Evolutionary conservation across 1,139 yeast genomes (phyloP).

Genomic region (Pichia kudriavzevii): DNA sequence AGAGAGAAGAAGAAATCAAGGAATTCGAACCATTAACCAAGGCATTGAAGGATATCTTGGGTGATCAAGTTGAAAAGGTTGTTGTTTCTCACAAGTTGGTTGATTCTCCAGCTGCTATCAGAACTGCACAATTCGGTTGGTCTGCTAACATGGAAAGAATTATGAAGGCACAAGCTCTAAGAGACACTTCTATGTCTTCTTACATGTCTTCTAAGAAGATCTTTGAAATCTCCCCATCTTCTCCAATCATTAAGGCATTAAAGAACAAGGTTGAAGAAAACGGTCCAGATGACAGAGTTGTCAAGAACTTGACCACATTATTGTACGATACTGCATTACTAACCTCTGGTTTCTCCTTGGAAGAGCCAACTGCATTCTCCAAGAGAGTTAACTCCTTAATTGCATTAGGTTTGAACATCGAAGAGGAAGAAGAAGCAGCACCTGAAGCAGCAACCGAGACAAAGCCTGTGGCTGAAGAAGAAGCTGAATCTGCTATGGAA

Average conservation of each 20-base stretch:
- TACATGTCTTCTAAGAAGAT: slow-evolving; percentile 99
- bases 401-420: slow-evolving; percentile 96
- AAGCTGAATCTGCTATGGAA: slow-evolving; percentile 93
- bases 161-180: slow-evolving; percentile 99
- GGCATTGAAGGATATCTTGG: slow-evolving; percentile 93
- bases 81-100: slow-evolving; percentile 95
- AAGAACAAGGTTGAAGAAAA: slow-evolving; percentile 93
- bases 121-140: slow-evolving; percentile 99
- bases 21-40: slow-evolving; percentile 91
- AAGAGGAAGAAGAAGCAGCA: slow-evolving; percentile 60
- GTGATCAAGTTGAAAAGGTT: slow-evolving; percentile 99
- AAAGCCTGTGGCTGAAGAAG: slow-evolving; percentile 51
- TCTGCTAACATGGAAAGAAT: slow-evolving; percentile 99
- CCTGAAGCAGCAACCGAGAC: slow-evolving; percentile 36
- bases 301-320: slow-evolving; percentile 93
- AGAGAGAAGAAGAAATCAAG: slow-evolving; percentile 88
- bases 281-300: slow-evolving; percentile 97
- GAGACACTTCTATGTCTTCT: slow-evolving; percentile 97
- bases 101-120: slow-evolving; percentile 99
- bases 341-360: slow-evolving; percentile 98
- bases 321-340: slow-evolving; percentile 96
- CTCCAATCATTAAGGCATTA: slow-evolving; percentile 91
- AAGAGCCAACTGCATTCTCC: slow-evolving; percentile 97
- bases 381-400: slow-evolving; percentile 97
- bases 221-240: slow-evolving; percentile 96